Conservation (phyloP, 306 rosid species). For the Citrullus mucosospermus region DNA sequence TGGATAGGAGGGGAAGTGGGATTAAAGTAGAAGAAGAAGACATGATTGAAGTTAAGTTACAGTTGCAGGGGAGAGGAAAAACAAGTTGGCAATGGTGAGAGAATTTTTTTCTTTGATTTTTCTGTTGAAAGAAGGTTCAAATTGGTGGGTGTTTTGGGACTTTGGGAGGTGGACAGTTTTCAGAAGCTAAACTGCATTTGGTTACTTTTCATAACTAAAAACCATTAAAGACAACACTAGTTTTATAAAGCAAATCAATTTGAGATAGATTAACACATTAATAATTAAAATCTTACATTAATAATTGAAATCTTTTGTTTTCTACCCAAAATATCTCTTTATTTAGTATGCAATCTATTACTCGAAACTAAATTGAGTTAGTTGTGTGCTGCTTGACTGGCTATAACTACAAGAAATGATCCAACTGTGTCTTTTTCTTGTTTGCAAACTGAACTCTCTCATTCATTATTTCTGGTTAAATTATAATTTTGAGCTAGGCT, state of each 20-base stretch:
- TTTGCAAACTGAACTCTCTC: background rate
- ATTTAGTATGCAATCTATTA: background rate
- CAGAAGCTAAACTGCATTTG: background rate
- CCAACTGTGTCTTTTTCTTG: background rate
- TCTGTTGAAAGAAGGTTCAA: background rate
- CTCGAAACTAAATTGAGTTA: background rate
- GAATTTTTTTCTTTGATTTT: background rate
- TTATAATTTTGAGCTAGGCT: background rate
- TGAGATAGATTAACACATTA: background rate
- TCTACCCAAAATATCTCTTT: background rate
- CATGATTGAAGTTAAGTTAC: background rate
- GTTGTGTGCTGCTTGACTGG: background rate
- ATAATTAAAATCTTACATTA: background rate
- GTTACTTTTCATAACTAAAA: background rate
- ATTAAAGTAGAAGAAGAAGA: background rate
- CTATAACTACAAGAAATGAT: background rate
- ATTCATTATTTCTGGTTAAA: background rate
- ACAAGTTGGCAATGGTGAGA: background rate
- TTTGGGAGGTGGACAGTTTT: background rate
- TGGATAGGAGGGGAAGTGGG: background rate
- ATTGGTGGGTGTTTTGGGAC: background rate
- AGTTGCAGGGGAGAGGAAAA: background rate
- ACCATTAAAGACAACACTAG: background rate
- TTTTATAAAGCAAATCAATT: background rate
- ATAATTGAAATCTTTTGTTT: background rate